Evolutionary conservation across 148 eudicot species (phyloP), one percentile per base, ranked within the genome.

Genomic region (Cornus kousa): DNA sequence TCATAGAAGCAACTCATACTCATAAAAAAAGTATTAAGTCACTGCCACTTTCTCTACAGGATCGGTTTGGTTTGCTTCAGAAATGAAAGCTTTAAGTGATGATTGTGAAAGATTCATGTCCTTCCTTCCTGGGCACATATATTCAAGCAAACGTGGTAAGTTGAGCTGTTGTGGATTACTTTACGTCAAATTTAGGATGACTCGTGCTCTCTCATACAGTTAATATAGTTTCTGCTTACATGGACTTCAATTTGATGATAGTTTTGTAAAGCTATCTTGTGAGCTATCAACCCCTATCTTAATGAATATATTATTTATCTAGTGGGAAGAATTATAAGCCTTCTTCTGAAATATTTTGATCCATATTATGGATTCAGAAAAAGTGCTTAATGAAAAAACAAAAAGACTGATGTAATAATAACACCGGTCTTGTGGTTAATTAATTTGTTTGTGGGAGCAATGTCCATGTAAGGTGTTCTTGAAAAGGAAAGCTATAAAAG

Each of bases 1-100:
- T 5, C 66, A 17, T 62, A 17, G 66, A 20, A 43, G 48, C 48
- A 22, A 62, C 1, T 40, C 12, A 60, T 60, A 60, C 46, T 7
- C 35, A 32, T 24, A 11, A 12, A 12, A 48, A 10, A 12, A 48
- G 13, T 8, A 69, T 57, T 69, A 50, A 69, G 1, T 9, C 4
- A 69, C 55, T 22, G 35, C 37, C 57, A 53, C 33, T 35, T 67
- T 76, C 22, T 79, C 37, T 86, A 79, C 91, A 92, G 98, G 98
- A 79, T 92, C 98, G 1, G 86, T 89, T 75, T 94, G 98, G 98
- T 94, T 94, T 87, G 91, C 98, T 40, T 94, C 97, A 70, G 98
- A 94, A 84, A 92, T 94, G 98, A 94, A 94, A 80, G 98, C 98
- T 20, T 70, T 94, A 71, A 92, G 95, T 85, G 98, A 94, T 89